Evolutionary conservation across 2,329 filamentous ascomycete species (phyloP).

Genomic region (Curvularia spicifera): DNA sequence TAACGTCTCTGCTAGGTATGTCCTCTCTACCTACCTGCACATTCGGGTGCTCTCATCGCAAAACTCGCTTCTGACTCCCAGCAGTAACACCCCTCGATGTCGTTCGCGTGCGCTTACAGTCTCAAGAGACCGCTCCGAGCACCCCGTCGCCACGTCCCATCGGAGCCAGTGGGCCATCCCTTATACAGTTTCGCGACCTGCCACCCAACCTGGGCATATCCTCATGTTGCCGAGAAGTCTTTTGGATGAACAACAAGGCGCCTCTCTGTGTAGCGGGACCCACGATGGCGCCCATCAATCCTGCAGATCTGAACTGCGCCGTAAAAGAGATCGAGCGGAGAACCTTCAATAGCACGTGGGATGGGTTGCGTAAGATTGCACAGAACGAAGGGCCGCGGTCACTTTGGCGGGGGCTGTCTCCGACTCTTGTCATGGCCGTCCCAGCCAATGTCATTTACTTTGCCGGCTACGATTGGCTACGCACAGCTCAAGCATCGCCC

Average conservation of each 20-base stretch:
- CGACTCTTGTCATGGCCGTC: constrained; percentile 90
- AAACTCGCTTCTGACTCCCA: constrained; percentile 13
- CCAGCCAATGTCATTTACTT: constrained; percentile 99
- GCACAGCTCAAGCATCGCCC: constrained; percentile 75
- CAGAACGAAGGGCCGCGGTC: constrained; percentile 87
- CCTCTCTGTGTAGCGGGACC: constrained; percentile 79
- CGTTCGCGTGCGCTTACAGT: constrained; percentile 91
- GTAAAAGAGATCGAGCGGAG: constrained; percentile 85
- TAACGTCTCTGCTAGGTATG: constrained; percentile 75
- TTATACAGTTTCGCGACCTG: constrained; percentile 67
- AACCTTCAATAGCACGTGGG: constrained; percentile 87
- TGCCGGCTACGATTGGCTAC: constrained; percentile 94
- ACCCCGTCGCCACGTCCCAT: constrained; percentile 60
- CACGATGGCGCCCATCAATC: constrained; percentile 53
- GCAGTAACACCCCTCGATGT: constrained; percentile 91
- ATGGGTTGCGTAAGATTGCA: constrained; percentile 92
- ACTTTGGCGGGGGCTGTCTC: constrained; percentile 92
- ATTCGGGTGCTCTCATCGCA: constrained; percentile 1
- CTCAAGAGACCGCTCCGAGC: constrained; percentile 67
- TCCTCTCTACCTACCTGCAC: neutral
- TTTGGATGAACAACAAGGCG: constrained; percentile 87
- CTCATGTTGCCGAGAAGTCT: constrained; percentile 94
- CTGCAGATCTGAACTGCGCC: constrained; percentile 68
- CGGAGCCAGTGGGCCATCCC: constrained; percentile 35
- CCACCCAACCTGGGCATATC: constrained; percentile 89